Conservation (phyloP, 257 asterid species). For the Solanum virginianum region DNA sequence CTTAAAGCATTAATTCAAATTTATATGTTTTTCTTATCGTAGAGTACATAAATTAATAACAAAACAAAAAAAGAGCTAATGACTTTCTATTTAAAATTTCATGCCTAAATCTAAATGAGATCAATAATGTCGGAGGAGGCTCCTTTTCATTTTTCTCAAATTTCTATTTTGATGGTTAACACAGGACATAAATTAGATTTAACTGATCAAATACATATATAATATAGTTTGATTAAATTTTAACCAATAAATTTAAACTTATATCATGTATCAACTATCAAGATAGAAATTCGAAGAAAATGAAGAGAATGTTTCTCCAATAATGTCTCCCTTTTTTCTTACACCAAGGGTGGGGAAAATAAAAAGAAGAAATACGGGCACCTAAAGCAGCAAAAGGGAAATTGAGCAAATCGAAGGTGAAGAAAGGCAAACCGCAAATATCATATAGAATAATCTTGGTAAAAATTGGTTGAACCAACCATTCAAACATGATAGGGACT, state of each 20-base stretch:
- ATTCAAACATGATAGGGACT: not conserved
- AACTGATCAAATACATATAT: too few species aligned
- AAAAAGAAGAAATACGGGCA: not conserved
- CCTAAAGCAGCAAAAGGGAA: not conserved
- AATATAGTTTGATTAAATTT: too few species aligned
- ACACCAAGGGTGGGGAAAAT: not conserved
- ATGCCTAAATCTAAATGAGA: not conserved
- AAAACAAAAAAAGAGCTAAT: not conserved
- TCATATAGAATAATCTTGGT: not conserved
- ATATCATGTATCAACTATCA: too few species aligned
- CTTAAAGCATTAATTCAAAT: not conserved
- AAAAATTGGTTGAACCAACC: conserved; percentile 1
- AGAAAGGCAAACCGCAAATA: not conserved
- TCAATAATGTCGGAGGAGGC: not conserved
- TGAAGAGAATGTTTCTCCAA: too few species aligned
- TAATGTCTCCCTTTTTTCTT: not conserved
- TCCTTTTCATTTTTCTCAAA: too few species aligned
- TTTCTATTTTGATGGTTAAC: too few species aligned
- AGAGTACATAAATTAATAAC: not conserved
- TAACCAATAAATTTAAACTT: too few species aligned
- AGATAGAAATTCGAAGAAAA: too few species aligned
- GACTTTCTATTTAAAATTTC: not conserved
- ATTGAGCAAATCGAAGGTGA: not conserved
- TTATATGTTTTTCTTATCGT: not conserved
- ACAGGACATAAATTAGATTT: too few species aligned